Base-by-base conservation (phyloP, 2,329 filamentous ascomycete genomes). In the Ophiocordyceps camponoti-leonardi region DNA sequence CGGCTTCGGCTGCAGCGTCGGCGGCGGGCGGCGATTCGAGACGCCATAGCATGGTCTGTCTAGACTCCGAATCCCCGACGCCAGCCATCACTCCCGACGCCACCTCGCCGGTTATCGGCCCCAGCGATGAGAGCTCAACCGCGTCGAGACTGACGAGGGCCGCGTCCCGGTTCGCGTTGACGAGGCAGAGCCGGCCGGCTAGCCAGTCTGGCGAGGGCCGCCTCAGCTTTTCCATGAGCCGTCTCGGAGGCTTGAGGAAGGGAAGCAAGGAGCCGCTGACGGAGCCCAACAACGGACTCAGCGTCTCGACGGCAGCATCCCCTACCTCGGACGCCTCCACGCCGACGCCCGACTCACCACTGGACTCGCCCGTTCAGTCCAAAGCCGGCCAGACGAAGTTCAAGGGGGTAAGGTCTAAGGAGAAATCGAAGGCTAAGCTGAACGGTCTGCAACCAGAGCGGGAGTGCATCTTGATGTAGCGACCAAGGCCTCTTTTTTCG, bases 131-230 rank as follows among this genome's bases (percentile, higher is more conserved):
- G 50, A 39, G n/a, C n/a, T 64, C 61, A 0, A 69, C 73, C 2
- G 63, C 69, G 3, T 71, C 74, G 26, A 64, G 75, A 10, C 54
- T 79, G 12, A 77, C 73, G 8, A 67, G 76, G 14, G 75, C 75
- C 1, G 74, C 76, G 14, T 71, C 72, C 6, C 68, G 67, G 42
- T 76, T 79, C 50, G 61, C 69, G 57, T 64, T 59, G 52, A 63
- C 45, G 52, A 63, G 51, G 61, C 58, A 69, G 51, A 77, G 75
- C 51, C 69, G 77, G 13, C 72, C 77, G 5, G 62, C 61, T 18
- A 80, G 77, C 52, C 74, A 79, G 51, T 69, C 66, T 1, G 73
- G 75, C 26, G 77, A 80, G 51, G 67, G 67, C 16, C 67, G 77
- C 4, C 69, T 77, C 46, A 77, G 72, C 53, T 62, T 71, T 18